Evolutionary conservation across 495 filamentous ascomycete species (phyloP), one percentile per base, ranked within the genome.

Genomic region (Apodospora peruviana): DNA sequence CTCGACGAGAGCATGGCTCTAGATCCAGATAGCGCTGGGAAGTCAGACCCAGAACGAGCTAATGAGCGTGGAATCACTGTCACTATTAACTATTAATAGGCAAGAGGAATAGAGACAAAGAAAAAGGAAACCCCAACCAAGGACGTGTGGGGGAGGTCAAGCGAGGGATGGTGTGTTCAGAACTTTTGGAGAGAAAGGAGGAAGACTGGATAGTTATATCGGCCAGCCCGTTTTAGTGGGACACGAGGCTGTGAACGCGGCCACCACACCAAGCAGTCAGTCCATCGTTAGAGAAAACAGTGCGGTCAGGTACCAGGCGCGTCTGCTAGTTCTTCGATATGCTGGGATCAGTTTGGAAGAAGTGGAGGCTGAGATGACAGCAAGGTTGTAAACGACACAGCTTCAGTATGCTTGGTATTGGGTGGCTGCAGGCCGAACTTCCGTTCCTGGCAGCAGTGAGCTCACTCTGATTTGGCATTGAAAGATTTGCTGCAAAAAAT

Each of bases 1-100:
- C 44, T 35, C 38, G 57, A 47, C 35, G 44, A 44, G 10, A 50
- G 17, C 59, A 65, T 58, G 25, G 19, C 27, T 45, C 16, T 29
- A 21, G 37, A n/a, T n/a, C 42, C 36, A 27, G 21, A 11, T 16
- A 35, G 18, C 29, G 23, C 21, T 38, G 29, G 19, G 24, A 10
- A 24, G 29, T 20, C 21, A 18, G 29, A 44, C 43, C 17, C 16
- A 41, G 27, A 14, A 10, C 5, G 18, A 8, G 10, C n/a, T 16
- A 25, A 23, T 4, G 37, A 29, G 17, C 7, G 21, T 3, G 5
- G 24, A 22, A 19, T 16, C 3, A 35, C 29, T 21, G 37, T 21
- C 8, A 40, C n/a, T 48, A 21, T 27, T 22, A 43, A n/a, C 10
- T 50, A 50, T 42, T 42, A 39, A 23, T 11, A 32, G 11, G 7